Conservation (phyloP, 768 basidiomycete genomes). For the Lentinus tigrinus region DNA sequence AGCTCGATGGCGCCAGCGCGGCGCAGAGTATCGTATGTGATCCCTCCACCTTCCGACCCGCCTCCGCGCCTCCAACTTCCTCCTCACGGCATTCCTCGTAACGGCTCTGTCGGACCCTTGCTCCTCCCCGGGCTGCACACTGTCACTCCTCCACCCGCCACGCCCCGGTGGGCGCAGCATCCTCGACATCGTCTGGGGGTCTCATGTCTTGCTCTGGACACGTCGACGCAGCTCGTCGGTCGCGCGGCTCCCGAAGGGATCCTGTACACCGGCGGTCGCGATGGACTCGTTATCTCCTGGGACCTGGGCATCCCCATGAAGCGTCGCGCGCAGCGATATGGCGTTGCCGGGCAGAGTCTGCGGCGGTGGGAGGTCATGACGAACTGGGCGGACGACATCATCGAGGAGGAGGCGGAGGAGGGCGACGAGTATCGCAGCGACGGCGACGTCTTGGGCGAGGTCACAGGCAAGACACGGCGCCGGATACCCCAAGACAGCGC, state of each 20-base stretch:
- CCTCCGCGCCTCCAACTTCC: slow-evolving; percentile 73
- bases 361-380: slow-evolving; percentile 80
- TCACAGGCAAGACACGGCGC: slow-evolving; percentile 39
- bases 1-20: slow-evolving; percentile 41
- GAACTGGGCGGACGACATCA: slow-evolving; percentile 74
- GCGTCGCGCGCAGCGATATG: slow-evolving; percentile 36
- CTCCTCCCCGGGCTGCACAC: slow-evolving; percentile 43
- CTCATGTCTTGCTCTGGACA: slow-evolving; percentile 84
- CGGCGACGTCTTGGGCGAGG: slow-evolving; percentile 78
- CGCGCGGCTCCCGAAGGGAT: slow-evolving; percentile 76
- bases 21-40: slow-evolving; percentile 83
- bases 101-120: slow-evolving; percentile 70
- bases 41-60: slow-evolving; percentile 66
- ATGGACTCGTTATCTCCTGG: slow-evolving; percentile 87
- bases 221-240: slow-evolving; percentile 73
- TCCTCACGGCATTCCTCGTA: slow-evolving; percentile 54
- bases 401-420: slow-evolving; percentile 67
- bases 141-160: slow-evolving; percentile 2
- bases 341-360: slow-evolving; percentile 24
- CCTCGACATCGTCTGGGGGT: slow-evolving; percentile 88
- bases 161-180: slow-evolving; percentile 37
- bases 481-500: slow-evolving; percentile 26
- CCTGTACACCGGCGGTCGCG: slow-evolving; percentile 85
- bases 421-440: slow-evolving; percentile 60
- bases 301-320: slow-evolving; percentile 73